These are phyloP conservation scores for Coemansia erecta DNA, from an alignment of 192 early-diverging fungal species.

Conservation along the genomic window DNA sequence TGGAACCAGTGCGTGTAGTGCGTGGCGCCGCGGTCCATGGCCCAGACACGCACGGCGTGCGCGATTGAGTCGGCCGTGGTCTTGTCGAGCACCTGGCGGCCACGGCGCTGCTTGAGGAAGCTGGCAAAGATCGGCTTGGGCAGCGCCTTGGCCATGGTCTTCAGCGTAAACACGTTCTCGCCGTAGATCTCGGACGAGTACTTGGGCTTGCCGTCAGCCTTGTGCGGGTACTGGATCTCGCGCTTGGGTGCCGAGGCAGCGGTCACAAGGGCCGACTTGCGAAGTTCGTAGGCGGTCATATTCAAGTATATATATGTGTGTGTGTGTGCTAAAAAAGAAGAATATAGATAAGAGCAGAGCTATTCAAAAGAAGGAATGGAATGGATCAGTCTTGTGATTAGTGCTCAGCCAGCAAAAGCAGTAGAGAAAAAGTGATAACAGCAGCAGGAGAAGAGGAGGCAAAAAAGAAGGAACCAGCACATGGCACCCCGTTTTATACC, in stretches of 20 bases:
- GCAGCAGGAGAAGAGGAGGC: background rate
- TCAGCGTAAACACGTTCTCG: constrained; percentile 91
- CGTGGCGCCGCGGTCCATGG: constrained; percentile 94
- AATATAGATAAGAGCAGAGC: background rate
- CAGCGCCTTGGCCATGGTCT: constrained; percentile 81
- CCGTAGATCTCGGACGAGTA: constrained; percentile 92
- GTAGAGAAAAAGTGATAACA: background rate
- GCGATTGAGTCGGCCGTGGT: constrained; percentile 96
- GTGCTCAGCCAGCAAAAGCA: background rate
- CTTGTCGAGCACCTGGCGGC: constrained; percentile 84
- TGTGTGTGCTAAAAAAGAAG: background rate
- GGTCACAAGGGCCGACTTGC: constrained; percentile 61
- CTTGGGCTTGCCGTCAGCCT: constrained; percentile 65
- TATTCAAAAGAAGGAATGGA: background rate
- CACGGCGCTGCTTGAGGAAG: constrained; percentile 92
- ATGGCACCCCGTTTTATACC: background rate
- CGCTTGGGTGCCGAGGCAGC: constrained; percentile 67
- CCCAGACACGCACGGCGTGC: constrained; percentile 98
- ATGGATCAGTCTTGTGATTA: background rate
- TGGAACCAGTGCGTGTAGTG: constrained; percentile 99
- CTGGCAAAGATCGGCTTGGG: constrained; percentile 94
- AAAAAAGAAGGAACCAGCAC: background rate
- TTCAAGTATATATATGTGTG: background rate
- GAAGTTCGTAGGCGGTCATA: constrained; percentile 52
- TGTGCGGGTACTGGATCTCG: constrained; percentile 73